These are phyloP conservation scores for Colletotrichum eleusines DNA, from an alignment of 2,329 filamentous ascomycete species.

Conservation along the genomic window DNA sequence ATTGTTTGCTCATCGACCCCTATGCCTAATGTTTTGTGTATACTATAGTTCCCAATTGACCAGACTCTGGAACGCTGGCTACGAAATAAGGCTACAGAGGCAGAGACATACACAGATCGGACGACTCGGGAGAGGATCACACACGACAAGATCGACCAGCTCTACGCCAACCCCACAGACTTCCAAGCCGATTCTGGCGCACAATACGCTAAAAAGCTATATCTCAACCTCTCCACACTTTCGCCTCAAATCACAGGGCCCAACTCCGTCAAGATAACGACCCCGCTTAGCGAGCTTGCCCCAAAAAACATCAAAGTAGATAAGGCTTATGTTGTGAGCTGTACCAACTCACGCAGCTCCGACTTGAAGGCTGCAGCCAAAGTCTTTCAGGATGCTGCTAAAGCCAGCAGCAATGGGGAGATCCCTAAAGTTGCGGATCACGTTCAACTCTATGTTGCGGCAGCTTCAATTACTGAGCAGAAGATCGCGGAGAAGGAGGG, in stretches of 20 bases:
- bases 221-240: constrained; percentile 84
- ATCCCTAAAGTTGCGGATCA: constrained; percentile 78
- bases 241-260: constrained; percentile 88
- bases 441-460: constrained; percentile 90
- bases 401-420: constrained; percentile 69
- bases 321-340: constrained; percentile 89
- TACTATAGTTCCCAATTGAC: too few relatives aligned
- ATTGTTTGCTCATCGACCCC: too few relatives aligned
- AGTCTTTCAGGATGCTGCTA: constrained; percentile 85
- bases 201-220: constrained; percentile 84
- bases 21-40: too few relatives aligned
- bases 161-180: constrained; percentile 75
- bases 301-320: constrained; percentile 80
- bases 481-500: constrained; percentile 80
- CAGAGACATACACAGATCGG: too few relatives aligned
- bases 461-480: constrained; percentile 85
- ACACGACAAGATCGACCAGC: constrained; percentile 81
- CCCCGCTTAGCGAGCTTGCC: constrained; percentile 80
- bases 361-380: constrained; percentile 85
- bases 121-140: too few relatives aligned
- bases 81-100: constrained; percentile 80
- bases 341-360: constrained; percentile 86
- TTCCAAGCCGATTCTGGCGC: constrained; percentile 81
- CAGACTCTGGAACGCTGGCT: constrained; percentile 78
- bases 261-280: constrained; percentile 90